Conservation (phyloP, 352 stramenopile genomes). For the Phytophthora pseudosyringae region DNA sequence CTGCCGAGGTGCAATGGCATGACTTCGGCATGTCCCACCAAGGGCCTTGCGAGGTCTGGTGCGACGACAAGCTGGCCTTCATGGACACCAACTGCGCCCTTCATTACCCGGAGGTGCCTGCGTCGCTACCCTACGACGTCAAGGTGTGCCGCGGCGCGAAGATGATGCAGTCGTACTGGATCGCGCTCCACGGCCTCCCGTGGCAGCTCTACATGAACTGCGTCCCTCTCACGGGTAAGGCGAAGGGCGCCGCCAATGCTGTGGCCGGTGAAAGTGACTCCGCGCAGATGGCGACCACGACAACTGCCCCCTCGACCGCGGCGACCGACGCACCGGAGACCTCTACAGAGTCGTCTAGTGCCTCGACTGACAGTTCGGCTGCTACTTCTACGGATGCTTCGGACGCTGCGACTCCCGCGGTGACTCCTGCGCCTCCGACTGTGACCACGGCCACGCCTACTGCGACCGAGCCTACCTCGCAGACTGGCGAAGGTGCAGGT, state of each 20-base stretch:
- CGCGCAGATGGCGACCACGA: not conserved
- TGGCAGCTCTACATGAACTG: conserved; percentile 71
- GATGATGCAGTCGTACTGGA: conserved; percentile 62
- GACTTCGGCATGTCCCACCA: conserved; percentile 54
- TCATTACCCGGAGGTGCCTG: conserved; percentile 41
- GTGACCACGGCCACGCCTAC: conserved; percentile 13
- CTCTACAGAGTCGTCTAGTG: conserved; percentile 3
- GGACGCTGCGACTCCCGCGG: conserved; percentile 19
- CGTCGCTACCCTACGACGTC: conserved; percentile 47
- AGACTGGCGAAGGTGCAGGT: conserved; percentile 8
- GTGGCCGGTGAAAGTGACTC: conserved; percentile 13
- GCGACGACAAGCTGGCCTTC: conserved; percentile 57
- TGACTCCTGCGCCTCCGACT: conserved; percentile 9
- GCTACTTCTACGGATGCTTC: conserved; percentile 20
- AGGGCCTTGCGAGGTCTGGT: conserved; percentile 68
- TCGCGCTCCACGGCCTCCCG: conserved; percentile 52
- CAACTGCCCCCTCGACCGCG: conserved; percentile 1
- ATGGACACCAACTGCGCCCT: conserved; percentile 44
- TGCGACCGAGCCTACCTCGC: conserved; percentile 14
- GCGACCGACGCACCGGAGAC: conserved; percentile 10
- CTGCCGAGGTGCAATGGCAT: conserved; percentile 32
- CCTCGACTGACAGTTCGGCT: conserved; percentile 6
- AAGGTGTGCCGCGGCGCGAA: conserved; percentile 45
- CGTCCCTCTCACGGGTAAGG: conserved; percentile 24
- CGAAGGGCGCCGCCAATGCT: conserved; percentile 9